Base-by-base conservation (phyloP, 306 rosid species). In the Erythrophleum fordii region DNA sequence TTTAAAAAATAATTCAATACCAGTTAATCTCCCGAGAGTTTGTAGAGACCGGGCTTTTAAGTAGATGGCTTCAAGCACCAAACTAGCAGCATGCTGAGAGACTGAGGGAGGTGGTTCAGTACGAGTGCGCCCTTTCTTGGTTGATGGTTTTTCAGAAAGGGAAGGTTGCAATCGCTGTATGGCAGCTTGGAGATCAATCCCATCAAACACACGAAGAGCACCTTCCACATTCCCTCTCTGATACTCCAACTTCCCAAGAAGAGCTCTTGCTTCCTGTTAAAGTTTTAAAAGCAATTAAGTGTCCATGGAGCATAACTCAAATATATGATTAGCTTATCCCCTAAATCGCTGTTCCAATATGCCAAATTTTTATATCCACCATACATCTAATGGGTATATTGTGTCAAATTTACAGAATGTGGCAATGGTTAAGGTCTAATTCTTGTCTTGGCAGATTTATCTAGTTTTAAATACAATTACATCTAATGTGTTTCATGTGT, bases 191-290 rank as follows among this genome's bases (percentile, higher is more conserved):
- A 96, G 97, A 90, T 96, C 99, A 41, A 96, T 96, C 80, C 99
- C 99, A 68, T 93, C 99, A 69, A 96, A 96, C 78, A 96, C 99
- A 28, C 93, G 94, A 59, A 96, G 90, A 70, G 99, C 99, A 68
- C 94, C 94, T 89, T 96, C 99, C 8, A 96, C 89, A 72, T 96
- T 93, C 52, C 99, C 99, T 92, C 99, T 89, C 81, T 96, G 99
- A 83, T 96, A 96, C 90, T 96, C 99, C 78, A 96, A 89, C 91
- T 96, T 96, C 44, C 99, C 99, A 42, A 96, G 98, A 85, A 96
- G 99, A 75, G 99, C 92, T 85, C 99, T 89, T 85, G 99, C 99
- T 92, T 96, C 99, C 99, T 95, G 89, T 73, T 20, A 80, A 64
- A 53, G 62, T 77, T 73, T 55, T 76, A 79, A 46, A 70, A 72